phyloP scores from a whole-genome alignment of 306 rosid species.

The Astragalus glycyphyllos region DNA sequence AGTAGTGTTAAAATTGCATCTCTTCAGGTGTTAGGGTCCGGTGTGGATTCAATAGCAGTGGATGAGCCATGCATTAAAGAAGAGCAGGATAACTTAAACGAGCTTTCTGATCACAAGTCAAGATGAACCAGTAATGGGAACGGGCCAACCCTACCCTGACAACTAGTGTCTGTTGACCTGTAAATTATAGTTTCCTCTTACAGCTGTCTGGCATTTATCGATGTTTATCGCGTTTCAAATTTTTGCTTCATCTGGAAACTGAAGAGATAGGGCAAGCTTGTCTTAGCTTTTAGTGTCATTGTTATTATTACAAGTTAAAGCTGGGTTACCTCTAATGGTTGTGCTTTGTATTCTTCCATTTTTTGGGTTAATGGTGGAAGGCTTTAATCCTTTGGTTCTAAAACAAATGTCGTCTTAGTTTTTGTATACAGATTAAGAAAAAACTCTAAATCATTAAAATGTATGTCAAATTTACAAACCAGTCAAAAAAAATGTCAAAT shows the following conservation, averaged over 20 bases:
- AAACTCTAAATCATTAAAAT: too few species aligned
- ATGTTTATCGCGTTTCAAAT: conserved; percentile 12
- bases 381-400: too few species aligned
- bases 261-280: conserved; percentile 30
- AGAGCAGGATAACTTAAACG: conserved; percentile 44
- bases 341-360: not conserved
- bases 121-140: conserved; percentile 32
- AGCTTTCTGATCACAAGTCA: conserved; percentile 45
- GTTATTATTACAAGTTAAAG: not conserved
- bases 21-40: conserved; percentile 41
- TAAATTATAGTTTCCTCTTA: conserved; percentile 40
- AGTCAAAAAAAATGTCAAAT: too few species aligned
- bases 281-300: conserved; percentile 23
- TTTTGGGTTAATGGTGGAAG: not conserved
- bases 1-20: conserved; percentile 30
- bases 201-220: conserved; percentile 37
- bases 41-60: conserved; percentile 41
- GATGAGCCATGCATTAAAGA: conserved; percentile 47
- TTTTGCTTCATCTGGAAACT: conserved; percentile 34
- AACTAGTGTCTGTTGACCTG: conserved; percentile 30
- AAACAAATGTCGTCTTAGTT: too few species aligned
- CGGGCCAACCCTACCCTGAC: not conserved
- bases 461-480: too few species aligned
- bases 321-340: not conserved
- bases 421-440: too few species aligned